A percentile compares a stretch with the other conserved stretches of the same genome.
These are phyloP conservation scores for Fusarium odoratissimum DNA, from an alignment of 2,329 filamentous ascomycete genomes.

Conservation along the genomic window DNA sequence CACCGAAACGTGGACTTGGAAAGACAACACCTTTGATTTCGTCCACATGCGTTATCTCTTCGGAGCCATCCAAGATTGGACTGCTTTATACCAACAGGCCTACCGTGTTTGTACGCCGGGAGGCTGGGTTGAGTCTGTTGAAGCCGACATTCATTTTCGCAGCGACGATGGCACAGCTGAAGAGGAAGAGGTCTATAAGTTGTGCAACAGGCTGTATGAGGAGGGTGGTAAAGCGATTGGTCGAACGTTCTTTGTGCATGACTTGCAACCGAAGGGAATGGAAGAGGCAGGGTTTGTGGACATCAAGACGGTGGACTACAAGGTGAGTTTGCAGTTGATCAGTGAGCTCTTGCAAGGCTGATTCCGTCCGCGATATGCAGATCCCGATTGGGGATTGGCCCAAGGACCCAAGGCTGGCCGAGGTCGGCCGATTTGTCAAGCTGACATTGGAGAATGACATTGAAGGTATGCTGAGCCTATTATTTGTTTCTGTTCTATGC, in stretches of 20 bases:
- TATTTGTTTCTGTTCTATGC: fast-evolving
- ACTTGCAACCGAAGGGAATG: background rate
- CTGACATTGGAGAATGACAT: slow-evolving; percentile 37
- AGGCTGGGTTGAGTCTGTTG: slow-evolving; percentile 25
- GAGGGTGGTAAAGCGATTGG: background rate
- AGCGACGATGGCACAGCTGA: slow-evolving; percentile 16
- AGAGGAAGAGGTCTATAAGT: background rate
- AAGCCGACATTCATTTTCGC: slow-evolving; percentile 24
- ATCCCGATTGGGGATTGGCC: slow-evolving; percentile 27
- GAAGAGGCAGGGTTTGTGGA: slow-evolving; percentile 1
- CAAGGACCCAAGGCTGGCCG: slow-evolving; percentile 11
- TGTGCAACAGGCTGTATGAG: background rate
- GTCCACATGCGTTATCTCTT: slow-evolving; percentile 28
- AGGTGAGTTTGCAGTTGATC: background rate
- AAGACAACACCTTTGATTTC: slow-evolving; percentile 5
- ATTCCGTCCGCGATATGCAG: background rate
- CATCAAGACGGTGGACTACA: background rate
- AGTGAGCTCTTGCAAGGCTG: background rate
- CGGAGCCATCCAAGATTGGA: slow-evolving; percentile 19
- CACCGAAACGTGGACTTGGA: slow-evolving; percentile 23
- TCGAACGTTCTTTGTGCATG: background rate
- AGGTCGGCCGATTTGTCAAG: slow-evolving; percentile 19
- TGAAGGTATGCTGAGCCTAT: slow-evolving; percentile 4
- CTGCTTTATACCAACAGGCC: slow-evolving; percentile 6
- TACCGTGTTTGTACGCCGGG: slow-evolving; percentile 14